phyloP scores from a whole-genome alignment of 768 basidiomycete genomes.

The Scleroderma bovista region DNA sequence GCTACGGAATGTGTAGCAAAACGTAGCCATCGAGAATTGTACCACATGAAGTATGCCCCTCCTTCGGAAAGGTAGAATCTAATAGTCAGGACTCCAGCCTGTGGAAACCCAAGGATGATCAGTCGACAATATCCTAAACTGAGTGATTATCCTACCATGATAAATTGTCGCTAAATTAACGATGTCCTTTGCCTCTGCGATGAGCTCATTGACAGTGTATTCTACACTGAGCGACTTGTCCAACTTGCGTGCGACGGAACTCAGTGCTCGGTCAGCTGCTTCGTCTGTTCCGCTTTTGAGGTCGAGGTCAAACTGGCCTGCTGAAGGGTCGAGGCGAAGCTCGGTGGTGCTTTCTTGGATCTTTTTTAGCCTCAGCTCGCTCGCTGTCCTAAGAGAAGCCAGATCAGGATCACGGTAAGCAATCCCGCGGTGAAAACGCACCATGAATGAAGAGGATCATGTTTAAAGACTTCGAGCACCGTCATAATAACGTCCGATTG shows the following conservation, averaged over 20 bases:
- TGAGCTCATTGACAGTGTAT: slow-evolving; percentile 89
- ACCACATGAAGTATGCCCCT: neutral
- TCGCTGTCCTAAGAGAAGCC: slow-evolving; percentile 58
- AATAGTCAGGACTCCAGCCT: slow-evolving; percentile 44
- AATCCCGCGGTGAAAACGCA: slow-evolving; percentile 27
- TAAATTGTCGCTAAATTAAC: slow-evolving; percentile 77
- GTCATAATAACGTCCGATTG: slow-evolving; percentile 87
- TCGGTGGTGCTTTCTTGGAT: slow-evolving; percentile 44
- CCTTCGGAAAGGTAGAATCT: neutral
- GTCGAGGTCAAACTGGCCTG: slow-evolving; percentile 34
- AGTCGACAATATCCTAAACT: neutral
- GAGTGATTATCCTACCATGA: slow-evolving; percentile 41
- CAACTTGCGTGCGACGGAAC: slow-evolving; percentile 74
- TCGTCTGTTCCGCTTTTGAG: slow-evolving; percentile 69
- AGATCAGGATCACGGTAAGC: neutral
- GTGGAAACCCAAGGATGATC: neutral
- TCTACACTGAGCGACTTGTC: slow-evolving; percentile 84
- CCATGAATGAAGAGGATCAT: slow-evolving; percentile 95
- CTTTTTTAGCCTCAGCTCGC: slow-evolving; percentile 64
- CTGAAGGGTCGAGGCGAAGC: slow-evolving; percentile 11
- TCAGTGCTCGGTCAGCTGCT: slow-evolving; percentile 85
- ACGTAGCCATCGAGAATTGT: neutral
- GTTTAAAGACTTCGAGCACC: slow-evolving; percentile 93
- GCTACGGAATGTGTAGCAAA: neutral
- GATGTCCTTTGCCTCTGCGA: slow-evolving; percentile 79